These are phyloP conservation scores for Thalassiosira livingstoniorum DNA, from an alignment of 352 stramenopile species.

Conservation along the genomic window DNA sequence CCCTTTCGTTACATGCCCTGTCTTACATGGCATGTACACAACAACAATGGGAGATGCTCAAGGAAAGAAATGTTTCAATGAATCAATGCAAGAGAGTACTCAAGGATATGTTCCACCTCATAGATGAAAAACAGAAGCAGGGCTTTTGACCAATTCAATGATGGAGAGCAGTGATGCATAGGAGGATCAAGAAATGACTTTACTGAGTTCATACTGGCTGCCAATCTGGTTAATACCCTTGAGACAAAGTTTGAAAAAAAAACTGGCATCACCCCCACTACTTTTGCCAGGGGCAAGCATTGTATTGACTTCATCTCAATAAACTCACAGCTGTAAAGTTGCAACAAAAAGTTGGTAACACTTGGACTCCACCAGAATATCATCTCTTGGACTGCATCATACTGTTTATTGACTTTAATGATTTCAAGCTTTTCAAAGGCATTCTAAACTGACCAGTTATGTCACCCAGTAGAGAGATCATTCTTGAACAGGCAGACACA, in stretches of 20 bases:
- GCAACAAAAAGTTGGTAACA: not conserved
- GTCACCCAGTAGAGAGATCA: slow-evolving; percentile 11
- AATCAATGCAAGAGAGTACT: not conserved
- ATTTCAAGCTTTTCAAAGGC: slow-evolving; percentile 5
- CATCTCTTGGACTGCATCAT: slow-evolving; percentile 4
- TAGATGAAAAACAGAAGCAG: not conserved
- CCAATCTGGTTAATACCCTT: slow-evolving; percentile 15
- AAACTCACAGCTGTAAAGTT: not conserved
- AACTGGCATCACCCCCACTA: not conserved
- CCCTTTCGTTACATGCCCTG: too few species aligned
- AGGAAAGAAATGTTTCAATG: not conserved
- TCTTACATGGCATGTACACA: not conserved
- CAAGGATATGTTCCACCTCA: not conserved
- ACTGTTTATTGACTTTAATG: too few species aligned
- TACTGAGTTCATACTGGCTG: not conserved
- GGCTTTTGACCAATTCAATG: not conserved
- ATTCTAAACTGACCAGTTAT: not conserved
- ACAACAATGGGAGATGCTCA: not conserved
- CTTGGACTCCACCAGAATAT: slow-evolving; percentile 30
- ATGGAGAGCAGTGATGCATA: too few species aligned
- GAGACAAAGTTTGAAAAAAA: not conserved
- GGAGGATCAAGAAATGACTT: not conserved
- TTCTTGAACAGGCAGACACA: slow-evolving; percentile 33
- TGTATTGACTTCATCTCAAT: slow-evolving; percentile 32
- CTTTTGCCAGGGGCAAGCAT: slow-evolving; percentile 4